Evolutionary conservation across 202 grass and related monocot genomes (phyloP), one percentile per base, ranked within the genome.

Genomic region (Alloteropsis angusta): DNA sequence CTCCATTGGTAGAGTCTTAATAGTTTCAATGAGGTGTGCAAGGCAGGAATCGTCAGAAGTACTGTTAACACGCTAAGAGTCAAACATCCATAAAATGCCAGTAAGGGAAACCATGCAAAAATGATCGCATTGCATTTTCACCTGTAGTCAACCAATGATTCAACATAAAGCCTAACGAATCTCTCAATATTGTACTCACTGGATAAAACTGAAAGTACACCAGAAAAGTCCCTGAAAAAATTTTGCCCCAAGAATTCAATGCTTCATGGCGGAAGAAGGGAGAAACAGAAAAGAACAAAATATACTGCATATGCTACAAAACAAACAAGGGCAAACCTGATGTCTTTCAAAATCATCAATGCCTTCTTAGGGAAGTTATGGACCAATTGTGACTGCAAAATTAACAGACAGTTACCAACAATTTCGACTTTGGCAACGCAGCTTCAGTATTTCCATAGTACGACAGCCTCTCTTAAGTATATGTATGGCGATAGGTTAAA

Each of bases 131-230:
- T 46, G 9, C 22, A 48, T 48, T 50, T 77, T 62, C 55, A 97
- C 95, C 95, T 97, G 81, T 86, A 83, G 39, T 76, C 87, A 80
- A 94, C 82, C 74, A 94, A 80, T 54, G 95, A 87, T 67, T 90
- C 91, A 80, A 92, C 61, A 86, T 94, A 97, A 80, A 97, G 53
- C 66, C 77, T 77, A 25, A 89, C 71, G 63, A 97, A 97, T 37
- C 53, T 88, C n/a, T 88, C 85, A 21, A 92, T 82, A 58, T 94
- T 94, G 81, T 90, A 97, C 75, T 94, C 89, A 21, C 62, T 82
- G 55, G 85, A 88, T 78, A 97, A 74, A 71, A 81, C 83, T 85
- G 85, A 64, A 83, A 97, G 91, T 60, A 97, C 84, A 16, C 80
- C 91, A 82, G 80, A 47, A 81, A 97, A 87, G 72, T 97, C 91